Base-by-base conservation (phyloP, 2,329 filamentous ascomycete genomes). In the Penicillium sp. region DNA sequence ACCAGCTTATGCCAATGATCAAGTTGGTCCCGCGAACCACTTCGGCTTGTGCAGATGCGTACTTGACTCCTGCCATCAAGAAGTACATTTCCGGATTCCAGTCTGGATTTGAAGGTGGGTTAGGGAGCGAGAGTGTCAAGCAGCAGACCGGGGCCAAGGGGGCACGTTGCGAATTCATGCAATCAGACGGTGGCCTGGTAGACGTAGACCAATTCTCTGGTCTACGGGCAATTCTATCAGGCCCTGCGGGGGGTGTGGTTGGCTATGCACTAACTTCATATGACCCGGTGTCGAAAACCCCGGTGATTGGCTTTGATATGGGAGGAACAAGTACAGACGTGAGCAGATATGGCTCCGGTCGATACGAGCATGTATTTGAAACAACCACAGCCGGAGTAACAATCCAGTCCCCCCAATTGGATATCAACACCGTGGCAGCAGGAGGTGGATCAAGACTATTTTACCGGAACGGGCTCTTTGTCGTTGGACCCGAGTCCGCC, bases 241-340 rank as follows among this genome's bases (percentile, higher is more conserved):
- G 92, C 0, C 92, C 92, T 1, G 92, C 92, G n/a, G 92, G 92
- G 31, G 92, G 92, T 39, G 92, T 96, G 0, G 92, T 96, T 0
- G 92, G 92, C 6, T 96, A 96, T 71, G 91, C 92, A 14, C 83
- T 92, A 22, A 96, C 92, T 0, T 92, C 88, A 1, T 96, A 93
- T 67, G 92, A 96, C 62, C 81, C 86, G 0, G 78, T 87, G 53
- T 92, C 88, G 0, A 88, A 85, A 65, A 89, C 84, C 2, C 90
- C 91, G 0, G 88, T 96, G 6, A 95, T 96, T 65, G 92, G 92
- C 0, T 96, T 96, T 66, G 92, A 96, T 67, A 96, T 96, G 92
- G 90, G 90, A 41, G 91, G 91, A 14, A 96, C 92, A 0, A 91
- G 88, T 57, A 96, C 92, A 1, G 92, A 96, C 72, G 90, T 96